phyloP scores from a whole-genome alignment of 176 grass and related monocot species.

The Melocanna baccifera region DNA sequence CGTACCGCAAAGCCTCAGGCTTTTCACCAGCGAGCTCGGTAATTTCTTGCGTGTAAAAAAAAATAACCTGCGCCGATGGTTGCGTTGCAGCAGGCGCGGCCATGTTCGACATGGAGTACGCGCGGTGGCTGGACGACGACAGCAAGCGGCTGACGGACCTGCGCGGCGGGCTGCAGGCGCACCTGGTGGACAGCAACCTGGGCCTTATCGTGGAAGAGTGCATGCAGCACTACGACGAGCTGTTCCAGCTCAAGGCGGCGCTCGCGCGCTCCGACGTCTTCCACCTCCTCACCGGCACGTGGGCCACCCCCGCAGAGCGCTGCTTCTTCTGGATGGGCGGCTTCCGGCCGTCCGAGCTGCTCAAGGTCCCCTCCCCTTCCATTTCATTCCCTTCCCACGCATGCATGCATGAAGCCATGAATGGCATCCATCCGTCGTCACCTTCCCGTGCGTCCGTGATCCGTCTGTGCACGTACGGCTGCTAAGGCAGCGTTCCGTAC shows the following conservation, averaged over 20 bases:
- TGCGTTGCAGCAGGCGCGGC: constrained; percentile 51
- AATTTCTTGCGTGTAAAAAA: not conserved
- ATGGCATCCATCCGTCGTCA: not conserved
- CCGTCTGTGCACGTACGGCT: not conserved
- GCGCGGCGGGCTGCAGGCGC: constrained; percentile 62
- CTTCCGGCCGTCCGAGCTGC: constrained; percentile 84
- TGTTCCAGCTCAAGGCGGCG: constrained; percentile 75
- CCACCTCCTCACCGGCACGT: constrained; percentile 80
- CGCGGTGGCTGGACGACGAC: constrained; percentile 83
- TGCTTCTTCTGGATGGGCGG: constrained; percentile 99
- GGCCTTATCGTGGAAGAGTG: constrained; percentile 67
- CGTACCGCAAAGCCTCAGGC: not conserved
- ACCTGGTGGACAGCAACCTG: constrained; percentile 68
- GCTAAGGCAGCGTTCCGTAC: constrained; percentile 1
- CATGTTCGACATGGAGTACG: constrained; percentile 93
- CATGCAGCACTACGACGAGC: constrained; percentile 83
- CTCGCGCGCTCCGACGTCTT: constrained; percentile 72
- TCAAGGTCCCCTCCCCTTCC: constrained; percentile 48
- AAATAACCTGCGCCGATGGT: not conserved
- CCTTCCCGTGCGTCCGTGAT: not conserved
- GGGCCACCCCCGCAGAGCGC: constrained; percentile 74
- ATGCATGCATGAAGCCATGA: not conserved
- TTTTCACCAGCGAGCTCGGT: not conserved
- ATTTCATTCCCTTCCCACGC: not conserved
- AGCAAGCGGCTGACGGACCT: constrained; percentile 61